A percentile compares a stretch with the other conserved stretches of the same genome.
Evolutionary conservation across 495 filamentous ascomycete genomes (phyloP).

Genomic region (Pseudoneurospora amorphoporcata): DNA sequence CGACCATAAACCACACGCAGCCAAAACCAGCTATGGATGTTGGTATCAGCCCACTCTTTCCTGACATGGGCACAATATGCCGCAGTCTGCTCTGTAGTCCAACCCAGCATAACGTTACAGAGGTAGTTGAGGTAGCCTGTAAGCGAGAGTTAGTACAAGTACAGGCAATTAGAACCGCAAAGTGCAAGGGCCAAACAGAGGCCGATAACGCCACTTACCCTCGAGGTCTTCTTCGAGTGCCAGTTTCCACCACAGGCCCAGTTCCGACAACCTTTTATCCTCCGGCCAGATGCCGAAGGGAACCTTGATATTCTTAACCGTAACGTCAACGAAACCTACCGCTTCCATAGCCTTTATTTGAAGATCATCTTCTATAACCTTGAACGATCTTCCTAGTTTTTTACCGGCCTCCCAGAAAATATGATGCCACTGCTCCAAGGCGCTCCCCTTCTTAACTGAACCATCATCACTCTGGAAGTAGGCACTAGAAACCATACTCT

Average conservation of each 20-base stretch:
- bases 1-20: not conserved
- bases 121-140: not conserved
- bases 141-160: not conserved
- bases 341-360: conserved; percentile 39
- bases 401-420: conserved; percentile 1
- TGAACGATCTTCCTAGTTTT: conserved; percentile 1
- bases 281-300: conserved; percentile 45
- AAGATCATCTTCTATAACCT: not conserved
- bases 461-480: not conserved
- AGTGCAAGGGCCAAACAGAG: not conserved
- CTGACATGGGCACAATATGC: not conserved
- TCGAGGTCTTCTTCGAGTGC: not conserved
- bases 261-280: conserved; percentile 31
- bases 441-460: not conserved
- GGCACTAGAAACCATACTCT: not conserved
- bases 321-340: conserved; percentile 43
- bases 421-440: not conserved
- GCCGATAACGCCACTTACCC: not conserved
- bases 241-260: not conserved
- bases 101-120: not conserved
- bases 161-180: not conserved
- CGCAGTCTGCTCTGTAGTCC: not conserved
- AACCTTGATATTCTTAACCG: conserved; percentile 32
- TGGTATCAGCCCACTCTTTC: not conserved
- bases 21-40: not conserved